Evolutionary conservation across 768 basidiomycete species (phyloP), one percentile per base, ranked within the genome.

Genomic region (Suillus brevipes): DNA sequence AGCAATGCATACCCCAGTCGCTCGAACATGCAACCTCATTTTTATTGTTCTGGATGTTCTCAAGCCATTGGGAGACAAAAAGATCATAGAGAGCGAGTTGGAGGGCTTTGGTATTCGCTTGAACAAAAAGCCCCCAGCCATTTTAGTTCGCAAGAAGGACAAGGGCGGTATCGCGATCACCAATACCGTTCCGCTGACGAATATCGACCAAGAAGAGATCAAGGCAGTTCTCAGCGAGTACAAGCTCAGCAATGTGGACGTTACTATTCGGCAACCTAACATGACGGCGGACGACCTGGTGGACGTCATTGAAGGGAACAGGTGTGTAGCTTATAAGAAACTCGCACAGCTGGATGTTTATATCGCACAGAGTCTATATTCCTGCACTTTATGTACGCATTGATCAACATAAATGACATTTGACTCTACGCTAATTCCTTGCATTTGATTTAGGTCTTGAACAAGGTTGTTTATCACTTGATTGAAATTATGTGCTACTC

Each of bases 11-110:
- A 40, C 50, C 52, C 36, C 79, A 94, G 97, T 99, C 69, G 97
- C 97, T 9, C 89, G 97, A 65, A 99, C 97, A 47, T 99, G 97
- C 77, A 94, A 98, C 77, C 88, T 99, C 42, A 98, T 99, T 66
- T 99, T 99, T 78, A 99, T 99, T 76, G 92, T 99, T 36, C 87
- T 99, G 58, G 97, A 99, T 72, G 97, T 99, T 34, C 86, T 97
- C 42, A 99, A 99, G 79, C 97, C 97, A n/a, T 86, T 99, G 20
- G 92, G 91, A 31, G 97, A 99, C 81, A 95, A 97, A 73, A 90
- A 85, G 64, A 80, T 97, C 71, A 94, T 99, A 64, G 95, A 98
- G 78, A 72, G 82, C 40, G 97, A 99, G 76, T 80, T 99, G 65
- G 97, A 99, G 83, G 95, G 95, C n/a, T 99, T 99, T 72, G 97